Conservation (phyloP, 2,329 filamentous ascomycete species). For the Hawksworthiomyces lignivorus region DNA sequence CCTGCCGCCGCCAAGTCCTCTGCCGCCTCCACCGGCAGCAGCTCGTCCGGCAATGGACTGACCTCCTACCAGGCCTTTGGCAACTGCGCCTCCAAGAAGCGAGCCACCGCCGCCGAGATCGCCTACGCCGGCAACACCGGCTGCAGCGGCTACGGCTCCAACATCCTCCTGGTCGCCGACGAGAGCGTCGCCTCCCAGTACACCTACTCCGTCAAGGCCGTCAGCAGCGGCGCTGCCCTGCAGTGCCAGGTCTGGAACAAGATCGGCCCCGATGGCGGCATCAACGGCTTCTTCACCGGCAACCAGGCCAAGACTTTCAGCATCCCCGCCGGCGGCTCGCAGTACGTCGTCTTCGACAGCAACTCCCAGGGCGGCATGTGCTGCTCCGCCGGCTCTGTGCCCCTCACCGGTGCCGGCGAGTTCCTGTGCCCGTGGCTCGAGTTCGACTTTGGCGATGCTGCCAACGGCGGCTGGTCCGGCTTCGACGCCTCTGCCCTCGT, state of each 20-base stretch:
- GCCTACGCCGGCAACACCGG: conserved; percentile 41
- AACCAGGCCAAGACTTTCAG: conserved; percentile 33
- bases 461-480: conserved; percentile 42
- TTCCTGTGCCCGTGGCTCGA: conserved; percentile 41
- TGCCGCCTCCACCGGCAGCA: background rate
- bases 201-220: conserved; percentile 36
- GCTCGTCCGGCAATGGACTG: conserved; percentile 41
- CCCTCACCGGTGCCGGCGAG: conserved; percentile 31
- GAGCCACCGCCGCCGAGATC: conserved; percentile 39
- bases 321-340: conserved; percentile 28
- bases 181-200: conserved; percentile 31
- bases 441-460: conserved; percentile 37
- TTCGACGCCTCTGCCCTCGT: conserved; percentile 44
- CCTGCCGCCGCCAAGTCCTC: conserved; percentile 1
- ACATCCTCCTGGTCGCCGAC: conserved; percentile 37
- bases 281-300: conserved; percentile 40
- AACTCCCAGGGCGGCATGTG: conserved; percentile 43
- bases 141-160: conserved; percentile 38
- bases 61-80: conserved; percentile 25
- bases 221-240: conserved; percentile 23
- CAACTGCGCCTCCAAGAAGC: conserved; percentile 32
- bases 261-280: conserved; percentile 35
- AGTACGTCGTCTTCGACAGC: conserved; percentile 36
- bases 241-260: conserved; percentile 44
- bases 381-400: conserved; percentile 29